Evolutionary conservation across 768 basidiomycete genomes (phyloP), one percentile per base, ranked within the genome.

Genomic region (Russula lepida): DNA sequence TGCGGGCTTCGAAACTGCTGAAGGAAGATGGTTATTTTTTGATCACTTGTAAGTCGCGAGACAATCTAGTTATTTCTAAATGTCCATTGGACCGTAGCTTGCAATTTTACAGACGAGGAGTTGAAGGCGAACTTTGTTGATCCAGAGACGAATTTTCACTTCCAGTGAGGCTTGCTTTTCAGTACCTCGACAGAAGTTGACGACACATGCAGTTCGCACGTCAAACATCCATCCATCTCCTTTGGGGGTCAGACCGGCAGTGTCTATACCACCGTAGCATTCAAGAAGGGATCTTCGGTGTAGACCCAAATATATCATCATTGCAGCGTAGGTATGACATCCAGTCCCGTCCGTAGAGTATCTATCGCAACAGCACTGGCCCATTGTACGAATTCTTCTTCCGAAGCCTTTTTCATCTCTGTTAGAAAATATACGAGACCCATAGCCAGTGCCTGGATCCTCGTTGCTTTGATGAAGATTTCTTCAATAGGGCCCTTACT

Each of bases 51-150:
- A 67, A 67, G 85, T 74, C 30, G 28, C 8, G 53, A 46, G 28
- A 27, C 32, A 6, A 30, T 21, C 2, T 52, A 9, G 9, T 6
- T 19, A 3, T 15, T 47, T 11, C 23, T 17, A 13, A 27, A 7
- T 46, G 23, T 12, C 23, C 43, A 9, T 55, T 21, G 30, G 7
- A n/a, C 19, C 25, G 15, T 25, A 74, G 70, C 91, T 2, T 93
- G 91, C 68, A 92, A 92, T 69, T 92, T 91, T 66, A 93, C 91
- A 0, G 85, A 89, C 65, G 81, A 84, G 0, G 91, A 93, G 68
- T 69, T 92, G 37, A 79, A 76, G 66, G 68, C 73, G 4, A 78
- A 68, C 54, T 89, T 92, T 66, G 72, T 73, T 13, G 74, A 72
- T 0, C 67, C 72, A 9, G 78, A 73, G 15, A 79, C 81, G 19